phyloP scores from a whole-genome alignment of 2,329 filamentous ascomycete genomes.

The Colletotrichum tabaci region DNA sequence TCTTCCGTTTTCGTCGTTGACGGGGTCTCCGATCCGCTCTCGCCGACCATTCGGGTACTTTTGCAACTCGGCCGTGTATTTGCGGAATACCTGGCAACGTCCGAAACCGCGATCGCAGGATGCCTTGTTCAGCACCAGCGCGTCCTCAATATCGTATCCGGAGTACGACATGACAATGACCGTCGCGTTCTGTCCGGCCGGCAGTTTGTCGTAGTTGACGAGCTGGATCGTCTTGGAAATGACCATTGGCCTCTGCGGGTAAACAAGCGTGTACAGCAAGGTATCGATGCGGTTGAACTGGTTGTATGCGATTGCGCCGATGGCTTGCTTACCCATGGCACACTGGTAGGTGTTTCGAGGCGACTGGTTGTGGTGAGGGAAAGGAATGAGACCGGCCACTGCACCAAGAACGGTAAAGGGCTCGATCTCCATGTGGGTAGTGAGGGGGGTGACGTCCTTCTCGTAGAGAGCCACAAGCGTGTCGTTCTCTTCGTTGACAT shows the following conservation, averaged over 20 bases:
- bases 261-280: slow-evolving; percentile 95
- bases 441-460: slow-evolving; percentile 83
- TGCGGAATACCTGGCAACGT: slow-evolving; percentile 97
- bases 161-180: slow-evolving; percentile 99
- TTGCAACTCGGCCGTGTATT: slow-evolving; percentile 88
- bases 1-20: slow-evolving; percentile 70
- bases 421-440: slow-evolving; percentile 97
- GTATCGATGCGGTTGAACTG: slow-evolving; percentile 98
- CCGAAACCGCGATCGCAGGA: slow-evolving; percentile 96
- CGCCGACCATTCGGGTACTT: slow-evolving; percentile 87
- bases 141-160: slow-evolving; percentile 99
- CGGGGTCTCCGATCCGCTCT: slow-evolving; percentile 75
- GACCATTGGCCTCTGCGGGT: slow-evolving; percentile 97
- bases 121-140: slow-evolving; percentile 95
- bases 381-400: slow-evolving; percentile 95
- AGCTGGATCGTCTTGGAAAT: slow-evolving; percentile 97
- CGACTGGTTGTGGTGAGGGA: slow-evolving; percentile 99
- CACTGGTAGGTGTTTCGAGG: slow-evolving; percentile 99
- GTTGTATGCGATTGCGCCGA: slow-evolving; percentile 97
- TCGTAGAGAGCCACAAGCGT: slow-evolving; percentile 94
- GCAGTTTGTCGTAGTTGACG: slow-evolving; percentile 96
- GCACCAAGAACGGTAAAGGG: slow-evolving; percentile 97
- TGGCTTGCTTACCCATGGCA: slow-evolving; percentile 99
- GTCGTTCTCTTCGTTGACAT: slow-evolving; percentile 99
- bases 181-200: slow-evolving; percentile 95